Evolutionary conservation across 768 basidiomycete species (phyloP).

Genomic region (Kwoniella botswanensis): DNA sequence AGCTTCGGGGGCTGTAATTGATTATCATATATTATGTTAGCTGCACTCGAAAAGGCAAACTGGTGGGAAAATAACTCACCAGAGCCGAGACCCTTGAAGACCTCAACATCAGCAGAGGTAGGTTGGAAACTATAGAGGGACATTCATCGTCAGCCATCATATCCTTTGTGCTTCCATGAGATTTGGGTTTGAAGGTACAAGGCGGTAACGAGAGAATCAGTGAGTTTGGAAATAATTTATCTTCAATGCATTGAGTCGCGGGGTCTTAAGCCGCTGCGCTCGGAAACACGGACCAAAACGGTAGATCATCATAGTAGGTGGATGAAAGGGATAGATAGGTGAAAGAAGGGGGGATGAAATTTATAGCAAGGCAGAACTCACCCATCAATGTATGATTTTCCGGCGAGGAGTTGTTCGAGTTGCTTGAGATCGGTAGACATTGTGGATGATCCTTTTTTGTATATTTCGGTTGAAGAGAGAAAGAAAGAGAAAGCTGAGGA

Average conservation of each 20-base stretch:
- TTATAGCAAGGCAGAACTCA: constrained; percentile 34
- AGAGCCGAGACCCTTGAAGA: constrained; percentile 40
- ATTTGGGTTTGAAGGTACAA: constrained; percentile 6
- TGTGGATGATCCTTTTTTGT: constrained; percentile 26
- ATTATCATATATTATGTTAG: neutral
- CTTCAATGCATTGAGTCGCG: constrained; percentile 54
- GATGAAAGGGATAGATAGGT: constrained; percentile 10
- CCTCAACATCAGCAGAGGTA: constrained; percentile 54
- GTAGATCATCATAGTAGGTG: constrained; percentile 52
- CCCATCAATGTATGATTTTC: constrained; percentile 60
- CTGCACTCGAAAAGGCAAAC: neutral
- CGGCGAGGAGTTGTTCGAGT: constrained; percentile 84
- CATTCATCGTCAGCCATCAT: neutral
- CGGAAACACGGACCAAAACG: constrained; percentile 61
- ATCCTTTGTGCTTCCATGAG: constrained; percentile 18
- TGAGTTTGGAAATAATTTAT: constrained; percentile 57
- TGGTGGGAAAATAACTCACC: constrained; percentile 24
- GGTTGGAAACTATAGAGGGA: constrained; percentile 42
- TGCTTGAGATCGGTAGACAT: constrained; percentile 59
- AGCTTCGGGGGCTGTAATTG: constrained; percentile 65
- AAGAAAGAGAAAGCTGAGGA: constrained; percentile 1
- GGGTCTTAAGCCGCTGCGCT: constrained; percentile 59
- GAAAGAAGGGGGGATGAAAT: constrained; percentile 5
- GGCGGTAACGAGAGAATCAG: constrained; percentile 40
- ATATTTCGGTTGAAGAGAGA: constrained; percentile 15